Conservation (phyloP, 306 rosid species). For the Echinosophora koreensis region DNA sequence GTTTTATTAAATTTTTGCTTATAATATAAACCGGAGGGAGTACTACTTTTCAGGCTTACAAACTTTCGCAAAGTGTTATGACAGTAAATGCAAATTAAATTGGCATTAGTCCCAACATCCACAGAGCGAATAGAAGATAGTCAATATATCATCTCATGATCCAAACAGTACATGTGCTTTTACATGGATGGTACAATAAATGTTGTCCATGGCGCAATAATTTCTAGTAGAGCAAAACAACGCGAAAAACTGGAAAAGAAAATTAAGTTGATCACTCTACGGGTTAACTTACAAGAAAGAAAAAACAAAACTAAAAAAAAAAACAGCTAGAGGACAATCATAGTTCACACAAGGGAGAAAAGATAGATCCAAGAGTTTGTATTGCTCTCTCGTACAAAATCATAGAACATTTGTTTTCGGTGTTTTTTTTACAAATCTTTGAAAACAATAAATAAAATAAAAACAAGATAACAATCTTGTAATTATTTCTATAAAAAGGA, state of each 20-base stretch:
- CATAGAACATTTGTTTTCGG: too few species aligned
- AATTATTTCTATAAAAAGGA: too few species aligned
- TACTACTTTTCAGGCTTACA: conserved; percentile 42
- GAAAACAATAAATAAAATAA: too few species aligned
- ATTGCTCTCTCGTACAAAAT: too few species aligned
- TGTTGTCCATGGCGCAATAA: conserved; percentile 33
- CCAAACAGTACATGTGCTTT: conserved; percentile 44
- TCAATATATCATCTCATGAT: conserved; percentile 3
- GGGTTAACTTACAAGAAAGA: background rate
- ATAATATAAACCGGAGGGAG: too few species aligned
- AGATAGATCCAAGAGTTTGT: too few species aligned
- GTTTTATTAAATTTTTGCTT: too few species aligned
- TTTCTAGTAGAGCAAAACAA: conserved; percentile 20
- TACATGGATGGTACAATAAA: conserved; percentile 50
- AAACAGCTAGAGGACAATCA: too few species aligned
- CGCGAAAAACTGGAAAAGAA: background rate
- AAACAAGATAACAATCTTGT: too few species aligned
- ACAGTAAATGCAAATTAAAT: conserved; percentile 40
- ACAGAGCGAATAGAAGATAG: background rate
- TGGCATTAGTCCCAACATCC: conserved; percentile 15
- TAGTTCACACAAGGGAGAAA: too few species aligned
- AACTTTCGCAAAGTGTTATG: conserved; percentile 37
- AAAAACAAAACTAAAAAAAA: background rate
- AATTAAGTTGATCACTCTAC: background rate
- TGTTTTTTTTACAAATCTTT: too few species aligned